Evolutionary conservation across 768 basidiomycete genomes (phyloP).

Genomic region (Piloderma croceum): DNA sequence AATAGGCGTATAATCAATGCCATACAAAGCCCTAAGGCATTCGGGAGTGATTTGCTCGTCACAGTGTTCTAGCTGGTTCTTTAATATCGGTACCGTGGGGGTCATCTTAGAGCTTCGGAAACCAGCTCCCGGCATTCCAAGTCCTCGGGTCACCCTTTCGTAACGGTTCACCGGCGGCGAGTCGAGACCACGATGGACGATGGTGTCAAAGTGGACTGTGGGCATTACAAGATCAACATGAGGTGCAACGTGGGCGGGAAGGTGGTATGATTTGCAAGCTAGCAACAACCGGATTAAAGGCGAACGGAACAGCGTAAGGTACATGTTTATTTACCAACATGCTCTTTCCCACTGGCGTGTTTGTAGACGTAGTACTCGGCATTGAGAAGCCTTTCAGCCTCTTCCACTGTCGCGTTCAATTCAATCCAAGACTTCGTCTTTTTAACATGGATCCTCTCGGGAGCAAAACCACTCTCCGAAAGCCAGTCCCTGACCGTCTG

Average conservation of each 20-base stretch:
- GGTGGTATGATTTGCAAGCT: constrained; percentile 26
- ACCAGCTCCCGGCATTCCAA: constrained; percentile 14
- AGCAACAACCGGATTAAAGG: constrained; percentile 1
- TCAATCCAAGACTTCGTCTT: constrained; percentile 28
- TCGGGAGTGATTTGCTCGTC: constrained; percentile 26
- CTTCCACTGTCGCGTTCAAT: constrained; percentile 21
- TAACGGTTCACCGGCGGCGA: neutral
- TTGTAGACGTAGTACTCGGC: constrained; percentile 30
- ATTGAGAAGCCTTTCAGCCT: constrained; percentile 27
- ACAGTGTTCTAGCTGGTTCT: constrained; percentile 25
- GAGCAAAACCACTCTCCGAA: constrained; percentile 18
- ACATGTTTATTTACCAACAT: constrained; percentile 19
- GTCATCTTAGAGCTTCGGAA: constrained; percentile 13
- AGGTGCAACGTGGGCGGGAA: constrained; percentile 23
- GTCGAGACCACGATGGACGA: constrained; percentile 3
- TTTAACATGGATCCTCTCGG: constrained; percentile 19
- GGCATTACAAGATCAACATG: constrained; percentile 33
- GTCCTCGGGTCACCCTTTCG: constrained; percentile 6
- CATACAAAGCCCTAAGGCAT: constrained; percentile 31
- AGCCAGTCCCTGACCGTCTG: constrained; percentile 29
- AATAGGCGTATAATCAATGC: constrained; percentile 26
- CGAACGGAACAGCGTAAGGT: neutral
- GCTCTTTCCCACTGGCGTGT: constrained; percentile 24
- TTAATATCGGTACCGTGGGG: constrained; percentile 7
- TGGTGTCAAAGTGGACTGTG: constrained; percentile 27